Percentiles rank a stretch among this genome's conserved stretches.
Conservation (phyloP, 2,329 filamentous ascomycete species). For the Nothomitra cinnamomea region DNA sequence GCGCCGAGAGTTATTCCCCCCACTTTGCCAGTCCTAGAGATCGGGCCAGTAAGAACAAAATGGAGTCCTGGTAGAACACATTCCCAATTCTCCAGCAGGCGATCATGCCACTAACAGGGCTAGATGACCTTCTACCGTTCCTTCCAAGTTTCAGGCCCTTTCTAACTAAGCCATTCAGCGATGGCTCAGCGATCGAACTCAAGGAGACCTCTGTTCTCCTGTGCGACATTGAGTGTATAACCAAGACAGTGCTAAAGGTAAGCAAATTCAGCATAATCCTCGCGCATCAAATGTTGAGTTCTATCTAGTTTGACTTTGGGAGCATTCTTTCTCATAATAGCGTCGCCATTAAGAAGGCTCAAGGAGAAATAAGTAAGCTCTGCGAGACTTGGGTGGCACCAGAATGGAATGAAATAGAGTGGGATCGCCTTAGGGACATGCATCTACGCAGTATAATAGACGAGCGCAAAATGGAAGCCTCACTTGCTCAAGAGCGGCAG, state of each 20-base stretch:
- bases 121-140: conserved; percentile 68
- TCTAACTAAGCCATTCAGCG: conserved; percentile 50
- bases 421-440: conserved; percentile 67
- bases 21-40: conserved; percentile 61
- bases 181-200: conserved; percentile 47
- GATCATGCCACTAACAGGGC: not conserved
- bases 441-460: conserved; percentile 63
- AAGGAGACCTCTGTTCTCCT: conserved; percentile 56
- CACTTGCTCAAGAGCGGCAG: conserved; percentile 43
- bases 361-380: conserved; percentile 49
- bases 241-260: conserved; percentile 43
- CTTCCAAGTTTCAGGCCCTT: conserved; percentile 50
- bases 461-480: conserved; percentile 47
- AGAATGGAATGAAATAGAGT: conserved; percentile 72
- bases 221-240: conserved; percentile 69
- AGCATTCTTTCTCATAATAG: conserved; percentile 22
- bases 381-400: conserved; percentile 58
- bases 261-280: conserved; percentile 30
- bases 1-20: conserved; percentile 48
- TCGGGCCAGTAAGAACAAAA: conserved; percentile 48
- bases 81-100: not conserved
- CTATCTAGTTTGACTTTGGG: conserved; percentile 21
- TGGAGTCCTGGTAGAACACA: conserved; percentile 43
- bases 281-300: conserved; percentile 29
- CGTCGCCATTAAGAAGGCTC: conserved; percentile 40